Evolutionary conservation across 2,329 filamentous ascomycete species (phyloP), one percentile per base, ranked within the genome.

Genomic region (Cadophora sp.): DNA sequence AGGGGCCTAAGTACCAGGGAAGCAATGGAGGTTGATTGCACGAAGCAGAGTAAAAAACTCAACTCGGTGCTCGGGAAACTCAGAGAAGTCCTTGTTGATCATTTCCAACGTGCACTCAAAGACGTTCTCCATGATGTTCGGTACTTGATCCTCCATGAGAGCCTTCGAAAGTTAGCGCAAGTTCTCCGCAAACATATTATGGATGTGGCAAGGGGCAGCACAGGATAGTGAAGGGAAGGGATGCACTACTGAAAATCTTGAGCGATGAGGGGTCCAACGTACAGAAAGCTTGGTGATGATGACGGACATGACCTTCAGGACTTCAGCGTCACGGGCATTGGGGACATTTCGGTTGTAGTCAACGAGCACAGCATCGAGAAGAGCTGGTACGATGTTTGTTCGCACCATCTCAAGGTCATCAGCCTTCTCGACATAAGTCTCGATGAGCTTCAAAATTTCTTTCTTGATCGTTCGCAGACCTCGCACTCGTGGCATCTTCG

Each of bases 41-140:
- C 97, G 89, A 46, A 99, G 86, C 27, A 99, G 88, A 81, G 97
- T 97, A 87, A 99, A 99, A 81, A 99, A 99, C 80, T 98, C 95
- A n/a, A 99, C 96, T 67, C 97, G 92, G 79, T 99, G 96, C 80
- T 99, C 96, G 0, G 96, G 96, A 80, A 97, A 99, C 79, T 99
- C 96, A 58, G 97, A 97, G 81, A 99, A 99, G 81, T 99, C 96
- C 83, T 99, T 99, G 88, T 98, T 99, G 83, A 99, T 99, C 96
- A 99, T 99, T 77, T 97, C 94, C 66, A 99, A 85, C 3, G 96
- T 99, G 84, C 95, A 98, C 81, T 98, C 95, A 76, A 99, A 99
- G 29, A 99, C 93, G 74, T 95, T 97, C 80, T 98, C 94, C 92
- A 99, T 97, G 77, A 99, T 98, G 60, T 91, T 91, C 11, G 96